Evolutionary conservation across 345 rosid genomes (phyloP).

Genomic region (Euphorbia lathyris): DNA sequence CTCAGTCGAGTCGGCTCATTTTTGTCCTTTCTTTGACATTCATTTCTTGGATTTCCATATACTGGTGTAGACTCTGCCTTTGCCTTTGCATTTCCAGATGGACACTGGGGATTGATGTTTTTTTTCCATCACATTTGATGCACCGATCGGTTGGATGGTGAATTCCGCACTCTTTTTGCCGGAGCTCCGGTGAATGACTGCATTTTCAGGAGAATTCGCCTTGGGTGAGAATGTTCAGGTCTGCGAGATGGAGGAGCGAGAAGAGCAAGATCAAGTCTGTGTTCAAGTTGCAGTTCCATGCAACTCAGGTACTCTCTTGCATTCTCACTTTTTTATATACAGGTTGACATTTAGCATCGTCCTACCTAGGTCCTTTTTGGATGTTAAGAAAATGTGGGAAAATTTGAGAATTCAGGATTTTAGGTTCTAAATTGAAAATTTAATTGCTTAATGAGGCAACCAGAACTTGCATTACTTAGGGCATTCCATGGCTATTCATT

Average conservation of each 20-base stretch:
- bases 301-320: conserved; percentile 59
- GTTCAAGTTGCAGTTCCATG: conserved; percentile 80
- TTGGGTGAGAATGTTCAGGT: conserved; percentile 56
- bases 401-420: conserved; percentile 5
- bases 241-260: conserved; percentile 77
- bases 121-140: conserved; percentile 29
- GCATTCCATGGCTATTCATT: background rate
- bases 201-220: background rate
- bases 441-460: background rate
- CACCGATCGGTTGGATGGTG: conserved; percentile 29
- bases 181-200: conserved; percentile 33
- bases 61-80: background rate
- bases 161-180: conserved; percentile 15
- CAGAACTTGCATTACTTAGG: background rate
- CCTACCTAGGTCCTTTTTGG: conserved; percentile 22
- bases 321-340: background rate
- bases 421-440: conserved; percentile 4
- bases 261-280: conserved; percentile 74
- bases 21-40: background rate
- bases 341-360: background rate
- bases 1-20: conserved; percentile 18
- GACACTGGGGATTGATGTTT: background rate
- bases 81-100: background rate
- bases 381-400: conserved; percentile 25
- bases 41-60: background rate